Percentiles rank a stretch among this genome's conserved stretches.
These are phyloP conservation scores for Gentiana dahurica DNA, from an alignment of 257 asterid species.

Conservation along the genomic window DNA sequence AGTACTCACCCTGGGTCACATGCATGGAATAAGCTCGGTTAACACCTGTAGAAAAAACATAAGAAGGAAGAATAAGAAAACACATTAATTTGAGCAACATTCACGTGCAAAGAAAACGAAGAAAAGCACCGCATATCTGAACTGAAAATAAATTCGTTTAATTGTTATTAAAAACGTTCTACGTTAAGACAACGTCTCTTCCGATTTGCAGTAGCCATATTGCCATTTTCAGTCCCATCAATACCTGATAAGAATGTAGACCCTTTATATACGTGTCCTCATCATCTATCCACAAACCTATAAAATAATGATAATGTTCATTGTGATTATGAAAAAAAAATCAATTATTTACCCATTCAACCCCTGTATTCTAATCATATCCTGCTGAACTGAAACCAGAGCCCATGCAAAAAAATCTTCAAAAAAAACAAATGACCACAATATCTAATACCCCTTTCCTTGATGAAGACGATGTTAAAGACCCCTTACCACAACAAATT, in stretches of 20 bases:
- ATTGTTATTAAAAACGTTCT: too few relatives aligned
- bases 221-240: slow-evolving; percentile 15
- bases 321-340: neutral
- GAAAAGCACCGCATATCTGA: too few relatives aligned
- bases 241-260: slow-evolving; percentile 18
- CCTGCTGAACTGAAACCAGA: neutral
- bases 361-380: neutral
- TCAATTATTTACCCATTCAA: neutral
- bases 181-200: too few relatives aligned
- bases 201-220: too few relatives aligned
- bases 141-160: too few relatives aligned
- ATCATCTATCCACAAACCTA: slow-evolving; percentile 3
- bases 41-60: too few relatives aligned
- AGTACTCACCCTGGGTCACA: too few relatives aligned
- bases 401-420: neutral
- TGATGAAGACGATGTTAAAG: slow-evolving; percentile 17
- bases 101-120: too few relatives aligned
- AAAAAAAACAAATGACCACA: slow-evolving; percentile 6
- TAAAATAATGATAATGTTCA: neutral
- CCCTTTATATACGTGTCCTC: slow-evolving; percentile 10
- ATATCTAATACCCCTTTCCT: slow-evolving; percentile 16
- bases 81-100: too few relatives aligned
- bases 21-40: too few relatives aligned
- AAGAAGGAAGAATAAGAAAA: too few relatives aligned
- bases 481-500: slow-evolving; percentile 21